Percentiles rank a stretch among this genome's conserved stretches.
These are phyloP conservation scores for Phytophthora colocasiae DNA, from an alignment of 352 stramenopile species.

Conservation along the genomic window DNA sequence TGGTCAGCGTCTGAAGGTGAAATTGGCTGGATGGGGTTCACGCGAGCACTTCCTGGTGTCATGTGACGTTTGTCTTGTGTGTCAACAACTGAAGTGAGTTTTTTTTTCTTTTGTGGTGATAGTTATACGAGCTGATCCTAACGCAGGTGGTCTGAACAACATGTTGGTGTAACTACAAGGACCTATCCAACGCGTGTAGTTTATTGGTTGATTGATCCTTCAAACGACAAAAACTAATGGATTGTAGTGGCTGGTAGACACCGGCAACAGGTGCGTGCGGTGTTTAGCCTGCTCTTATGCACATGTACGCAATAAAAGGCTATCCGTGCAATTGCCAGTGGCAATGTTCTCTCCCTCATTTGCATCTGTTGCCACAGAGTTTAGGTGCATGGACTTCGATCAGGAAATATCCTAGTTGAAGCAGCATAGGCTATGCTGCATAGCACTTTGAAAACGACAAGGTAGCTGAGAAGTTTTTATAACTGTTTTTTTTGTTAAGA, in stretches of 20 bases:
- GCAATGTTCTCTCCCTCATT: too few species aligned
- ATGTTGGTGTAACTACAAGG: neutral
- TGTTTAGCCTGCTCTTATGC: neutral
- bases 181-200: neutral
- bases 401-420: neutral
- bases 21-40: conserved; percentile 34
- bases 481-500: conserved; percentile 27
- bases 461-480: neutral
- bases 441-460: too few species aligned
- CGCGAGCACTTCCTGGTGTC: conserved; percentile 5
- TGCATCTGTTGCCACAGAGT: too few species aligned
- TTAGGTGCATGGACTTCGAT: too few species aligned
- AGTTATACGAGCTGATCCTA: neutral
- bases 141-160: neutral
- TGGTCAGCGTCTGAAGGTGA: conserved; percentile 15
- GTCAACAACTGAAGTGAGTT: conserved; percentile 2
- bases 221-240: neutral
- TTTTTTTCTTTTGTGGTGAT: neutral
- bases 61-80: conserved; percentile 5
- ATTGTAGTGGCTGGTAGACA: neutral
- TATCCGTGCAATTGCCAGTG: too few species aligned
- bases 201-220: neutral
- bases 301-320: neutral
- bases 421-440: too few species aligned
- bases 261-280: neutral